Evolutionary conservation across 2,329 filamentous ascomycete species (phyloP), one percentile per base, ranked within the genome.

Genomic region (Simplicillium sp.): DNA sequence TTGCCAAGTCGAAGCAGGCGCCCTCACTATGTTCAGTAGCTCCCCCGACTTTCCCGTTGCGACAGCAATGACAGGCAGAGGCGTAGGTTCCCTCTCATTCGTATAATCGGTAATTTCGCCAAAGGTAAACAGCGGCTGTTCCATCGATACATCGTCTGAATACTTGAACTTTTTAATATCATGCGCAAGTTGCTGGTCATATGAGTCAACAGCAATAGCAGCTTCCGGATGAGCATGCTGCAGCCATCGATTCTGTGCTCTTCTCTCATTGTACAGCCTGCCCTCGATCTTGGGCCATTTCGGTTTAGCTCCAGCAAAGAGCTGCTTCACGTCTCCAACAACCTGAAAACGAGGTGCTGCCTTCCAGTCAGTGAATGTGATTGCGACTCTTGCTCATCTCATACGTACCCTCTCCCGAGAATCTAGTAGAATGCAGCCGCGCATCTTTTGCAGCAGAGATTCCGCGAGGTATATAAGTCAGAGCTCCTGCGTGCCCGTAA

Each of bases 11-110:
- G 76, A 69, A 16, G 67, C 55, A 3, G 66, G 62, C 4, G 81
- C 55, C 7, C 65, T 62, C 4, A 70, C 57, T 3, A 87, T 52
- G 3, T 74, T 73, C 9, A 87, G 58, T 2, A 74, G 59, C 47
- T 80, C 73, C 2, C 77, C 75, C 12, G 67, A 70, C 37, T 70
- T 66, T n/a, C 82, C 82, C 3, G 70, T 63, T 5, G 63, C 69
- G 50, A 62, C 70, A 46, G 64, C 74, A 45, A 70, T 64, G 48
- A 63, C 56, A 2, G 62, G 57, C 11, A 57, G 56, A 13, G 52
- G 55, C 2, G 42, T 47, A 28, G 48, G 36, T 28, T 40, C 52
- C 20, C 42, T 49, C 3, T 52, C 49, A 14, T 56, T 42, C 32
- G 59, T 64, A 14, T 59, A 45, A 46, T 75, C 63, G 2, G 62